Base-by-base conservation (phyloP, 257 asterid genomes). In the Solanum microdontum region DNA sequence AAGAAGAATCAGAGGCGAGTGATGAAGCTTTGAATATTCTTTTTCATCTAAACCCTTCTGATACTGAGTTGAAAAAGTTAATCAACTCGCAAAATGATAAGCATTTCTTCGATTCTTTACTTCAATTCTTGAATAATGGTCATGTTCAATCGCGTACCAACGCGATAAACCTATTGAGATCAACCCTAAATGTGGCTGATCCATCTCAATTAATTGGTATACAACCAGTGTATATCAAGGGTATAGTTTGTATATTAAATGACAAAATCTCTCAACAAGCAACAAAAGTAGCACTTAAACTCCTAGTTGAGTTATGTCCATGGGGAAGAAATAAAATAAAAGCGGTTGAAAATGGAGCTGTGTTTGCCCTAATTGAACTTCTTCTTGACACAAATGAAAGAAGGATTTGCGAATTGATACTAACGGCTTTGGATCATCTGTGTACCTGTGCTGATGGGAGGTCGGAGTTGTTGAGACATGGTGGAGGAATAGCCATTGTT, bases 391-490 rank as follows among this genome's bases (percentile, higher is more conserved):
- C 70, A 8, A n/a, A 84, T 0, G 98, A 94, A 3, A 89, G 90
- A 26, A 89, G 97, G 89, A 21, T 28, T 2, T 90, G 90, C 6
- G 98, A 96, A 88, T 90, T 94, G 10, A 86, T 74, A 2, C 69
- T 96, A 21, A 60, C 91, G 7, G 88, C 88, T 21, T 66, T 96
- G 89, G 96, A 96, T 79, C 97, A 92, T 88, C 91, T 96, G 1
- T 96, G 98, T 85, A 58, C 93, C 17, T 92, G 98, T 74, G 98
- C 98, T 1, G 98, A 94, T 55, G 98, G 98, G 10, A 91, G 98
- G 4, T 95, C 98, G 0, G 94, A 93, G 89, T 90, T 96, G 69
- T 86, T 96, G 87, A 87, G 88, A 19, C 98, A 96, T 39, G 96
- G 92, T 3, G 98, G 93, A 1, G 98, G 98, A 0, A 39, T 94